Percentiles rank a stretch among this genome's conserved stretches.
phyloP scores from a whole-genome alignment of 2,329 filamentous ascomycete species.

The Aureobasidium sp. region DNA sequence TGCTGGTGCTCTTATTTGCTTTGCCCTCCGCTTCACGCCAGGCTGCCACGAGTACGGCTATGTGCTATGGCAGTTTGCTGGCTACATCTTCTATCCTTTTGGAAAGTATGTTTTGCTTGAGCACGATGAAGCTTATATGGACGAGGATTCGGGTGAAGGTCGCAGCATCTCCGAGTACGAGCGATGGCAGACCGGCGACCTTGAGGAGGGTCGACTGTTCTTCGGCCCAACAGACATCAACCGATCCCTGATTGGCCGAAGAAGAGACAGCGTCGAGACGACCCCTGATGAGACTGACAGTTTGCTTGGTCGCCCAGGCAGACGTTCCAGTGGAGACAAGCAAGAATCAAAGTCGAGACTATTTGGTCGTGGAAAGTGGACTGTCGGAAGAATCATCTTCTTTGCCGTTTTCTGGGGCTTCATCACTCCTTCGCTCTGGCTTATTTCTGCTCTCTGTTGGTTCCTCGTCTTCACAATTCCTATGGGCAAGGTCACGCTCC shows the following conservation, averaged over 20 bases:
- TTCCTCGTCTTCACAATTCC: slow-evolving; percentile 96
- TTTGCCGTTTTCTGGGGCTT: slow-evolving; percentile 94
- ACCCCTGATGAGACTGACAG: slow-evolving; percentile 75
- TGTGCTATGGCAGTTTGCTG: slow-evolving; percentile 72
- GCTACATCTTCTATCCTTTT: slow-evolving; percentile 91
- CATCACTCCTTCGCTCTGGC: slow-evolving; percentile 73
- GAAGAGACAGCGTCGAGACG: slow-evolving; percentile 82
- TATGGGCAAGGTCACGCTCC: slow-evolving; percentile 90
- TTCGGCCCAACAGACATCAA: slow-evolving; percentile 68
- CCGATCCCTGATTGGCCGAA: slow-evolving; percentile 75
- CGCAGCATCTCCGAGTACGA: slow-evolving; percentile 98
- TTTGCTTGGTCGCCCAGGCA: slow-evolving; percentile 61
- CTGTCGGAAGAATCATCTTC: slow-evolving; percentile 86
- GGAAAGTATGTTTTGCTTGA: slow-evolving; percentile 91
- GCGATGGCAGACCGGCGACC: slow-evolving; percentile 95
- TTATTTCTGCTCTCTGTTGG: slow-evolving; percentile 88
- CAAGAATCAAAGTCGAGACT: slow-evolving; percentile 62
- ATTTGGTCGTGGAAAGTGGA: slow-evolving; percentile 95
- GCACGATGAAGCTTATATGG: slow-evolving; percentile 85
- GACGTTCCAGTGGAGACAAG: slow-evolving; percentile 25
- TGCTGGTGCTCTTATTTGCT: slow-evolving; percentile 66
- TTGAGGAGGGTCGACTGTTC: slow-evolving; percentile 91
- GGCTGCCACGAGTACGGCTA: slow-evolving; percentile 80
- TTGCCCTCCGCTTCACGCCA: slow-evolving; percentile 65
- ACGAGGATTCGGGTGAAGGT: slow-evolving; percentile 92